Evolutionary conservation across 75 land plant genomes (phyloP), one percentile per base, ranked within the genome.

Genomic region (Picea glauca): DNA sequence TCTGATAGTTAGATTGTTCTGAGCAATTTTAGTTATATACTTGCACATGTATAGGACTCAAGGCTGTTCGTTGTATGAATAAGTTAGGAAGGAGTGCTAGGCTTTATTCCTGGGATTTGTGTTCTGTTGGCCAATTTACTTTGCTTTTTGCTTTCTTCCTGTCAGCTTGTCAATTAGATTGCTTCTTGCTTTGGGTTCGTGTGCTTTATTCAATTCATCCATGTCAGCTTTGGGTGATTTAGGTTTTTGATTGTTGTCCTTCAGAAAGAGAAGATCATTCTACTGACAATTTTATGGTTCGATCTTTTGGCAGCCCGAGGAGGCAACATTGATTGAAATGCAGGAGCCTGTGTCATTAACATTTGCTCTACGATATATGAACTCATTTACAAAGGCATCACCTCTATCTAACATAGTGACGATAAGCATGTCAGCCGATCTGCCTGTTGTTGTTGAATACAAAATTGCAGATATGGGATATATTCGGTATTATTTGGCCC

Each of bases 391-490:
- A 3, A 86, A 86, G 76, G 88, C 88, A 31, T 77, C 88, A 13
- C 76, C 88, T n/a, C 62, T 86, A 58, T 84, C 88, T 54, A 86
- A 86, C 82, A 76, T 79, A 1, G 88, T 84, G 56, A 90, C 92
- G 6, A 79, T 96, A 31, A 96, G 99, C 85, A 80, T 96, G 83
- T 96, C 98, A 33, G 86, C 91, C 23, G 98, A 96, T 61, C 82
- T 96, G 33, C 99, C 99, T 14, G 89, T 96, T 35, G 99, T 93
- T 60, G 98, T 96, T 2, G 99, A 96, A 81, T 96, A 96, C 85
- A 96, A 96, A 86, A 92, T 96, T 78, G 99, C 95, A 38, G 99
- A 96, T 21, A 94, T 96, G 98, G 99, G 99, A 14, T 80, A 86
- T 60, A 80, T 86, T 46, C 59, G 88, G 21, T 86, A 79, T 60